Evolutionary conservation across 352 stramenopile genomes (phyloP).

Genomic region (Globisporangium spinosum): DNA sequence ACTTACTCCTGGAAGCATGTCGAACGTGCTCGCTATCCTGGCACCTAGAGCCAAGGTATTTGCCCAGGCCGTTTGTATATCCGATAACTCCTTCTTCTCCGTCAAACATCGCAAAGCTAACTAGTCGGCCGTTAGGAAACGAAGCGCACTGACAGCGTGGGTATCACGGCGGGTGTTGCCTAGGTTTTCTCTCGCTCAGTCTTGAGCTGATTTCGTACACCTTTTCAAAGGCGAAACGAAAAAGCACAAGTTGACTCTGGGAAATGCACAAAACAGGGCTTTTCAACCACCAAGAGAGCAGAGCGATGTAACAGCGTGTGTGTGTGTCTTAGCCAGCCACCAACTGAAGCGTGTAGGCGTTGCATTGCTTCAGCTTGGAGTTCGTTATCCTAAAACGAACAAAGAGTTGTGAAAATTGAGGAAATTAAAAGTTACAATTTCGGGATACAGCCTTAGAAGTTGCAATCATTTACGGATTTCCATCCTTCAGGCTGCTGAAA

Average conservation of each 20-base stretch:
- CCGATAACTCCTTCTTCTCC: background rate
- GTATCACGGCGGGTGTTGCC: background rate
- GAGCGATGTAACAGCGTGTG: too few species aligned
- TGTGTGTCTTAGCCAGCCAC: too few species aligned
- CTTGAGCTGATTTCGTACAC: background rate
- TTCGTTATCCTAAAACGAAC: background rate
- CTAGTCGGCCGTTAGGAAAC: background rate
- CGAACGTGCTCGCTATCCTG: background rate
- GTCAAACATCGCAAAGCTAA: background rate
- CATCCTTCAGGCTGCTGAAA: background rate
- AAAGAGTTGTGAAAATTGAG: background rate
- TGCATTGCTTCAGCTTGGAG: background rate
- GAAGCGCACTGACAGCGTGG: conserved; percentile 1
- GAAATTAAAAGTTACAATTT: background rate
- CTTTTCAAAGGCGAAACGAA: background rate
- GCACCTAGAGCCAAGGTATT: too few species aligned
- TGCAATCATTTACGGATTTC: background rate
- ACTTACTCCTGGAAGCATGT: background rate
- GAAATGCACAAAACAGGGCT: background rate
- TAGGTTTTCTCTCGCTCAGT: too few species aligned
- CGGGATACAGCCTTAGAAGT: background rate
- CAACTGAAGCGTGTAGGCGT: too few species aligned
- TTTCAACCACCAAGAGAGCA: background rate
- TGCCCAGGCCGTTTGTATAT: background rate
- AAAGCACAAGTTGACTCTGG: background rate